phyloP scores from a whole-genome alignment of 129 eudicot species.

The Lactuca sativa region DNA sequence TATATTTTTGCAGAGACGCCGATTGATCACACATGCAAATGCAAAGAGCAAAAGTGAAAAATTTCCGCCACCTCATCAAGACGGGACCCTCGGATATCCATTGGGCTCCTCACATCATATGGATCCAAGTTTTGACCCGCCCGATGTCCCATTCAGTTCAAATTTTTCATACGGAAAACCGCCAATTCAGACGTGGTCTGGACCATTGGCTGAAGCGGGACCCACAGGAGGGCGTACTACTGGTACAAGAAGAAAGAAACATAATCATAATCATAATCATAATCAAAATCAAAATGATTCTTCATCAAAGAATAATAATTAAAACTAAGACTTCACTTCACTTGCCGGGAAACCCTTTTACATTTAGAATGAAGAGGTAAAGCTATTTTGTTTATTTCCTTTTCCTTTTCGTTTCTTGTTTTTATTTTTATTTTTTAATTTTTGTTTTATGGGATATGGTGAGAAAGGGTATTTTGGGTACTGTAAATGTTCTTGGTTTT shows the following conservation, averaged over 20 bases:
- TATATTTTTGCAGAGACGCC: conserved; percentile 53
- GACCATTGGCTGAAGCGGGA: conserved; percentile 73
- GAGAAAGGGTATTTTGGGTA: conserved; percentile 30
- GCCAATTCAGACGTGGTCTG: conserved; percentile 88
- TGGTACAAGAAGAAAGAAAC: conserved; percentile 47
- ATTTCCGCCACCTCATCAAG: conserved; percentile 88
- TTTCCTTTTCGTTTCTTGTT: conserved; percentile 29
- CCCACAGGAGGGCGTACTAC: conserved; percentile 49
- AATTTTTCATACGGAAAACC: conserved; percentile 70
- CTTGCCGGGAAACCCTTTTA: conserved; percentile 40
- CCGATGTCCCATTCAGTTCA: conserved; percentile 63
- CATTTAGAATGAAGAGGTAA: conserved; percentile 49
- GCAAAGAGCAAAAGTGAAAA: conserved; percentile 89
- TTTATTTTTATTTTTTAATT: conserved; percentile 19
- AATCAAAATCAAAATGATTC: background rate
- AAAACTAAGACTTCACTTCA: conserved; percentile 20
- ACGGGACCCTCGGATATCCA: conserved; percentile 73
- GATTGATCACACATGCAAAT: conserved; percentile 70
- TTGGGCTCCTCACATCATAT: conserved; percentile 79
- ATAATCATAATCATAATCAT: background rate
- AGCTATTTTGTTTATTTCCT: conserved; percentile 30
- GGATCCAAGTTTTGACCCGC: conserved; percentile 66
- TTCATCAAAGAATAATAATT: conserved; percentile 41
- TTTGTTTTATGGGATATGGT: conserved; percentile 30
- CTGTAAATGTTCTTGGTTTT: conserved; percentile 48